These are phyloP conservation scores for Priceomyces carsonii DNA, from an alignment of 805 yeast species.

Conservation along the genomic window DNA sequence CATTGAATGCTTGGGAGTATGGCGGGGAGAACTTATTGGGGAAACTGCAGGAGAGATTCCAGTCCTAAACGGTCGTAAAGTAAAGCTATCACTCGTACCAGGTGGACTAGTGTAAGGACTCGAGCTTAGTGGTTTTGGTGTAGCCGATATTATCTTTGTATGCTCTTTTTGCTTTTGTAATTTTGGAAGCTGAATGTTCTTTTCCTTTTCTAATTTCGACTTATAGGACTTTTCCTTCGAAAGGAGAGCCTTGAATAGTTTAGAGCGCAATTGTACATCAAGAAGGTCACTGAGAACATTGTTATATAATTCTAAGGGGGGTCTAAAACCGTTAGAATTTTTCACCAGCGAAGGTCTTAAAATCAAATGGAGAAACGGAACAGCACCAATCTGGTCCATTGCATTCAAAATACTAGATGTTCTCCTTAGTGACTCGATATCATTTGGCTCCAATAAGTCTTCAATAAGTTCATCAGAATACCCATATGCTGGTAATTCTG, in stretches of 20 bases:
- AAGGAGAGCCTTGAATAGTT: slow-evolving; percentile 20
- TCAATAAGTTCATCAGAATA: slow-evolving; percentile 23
- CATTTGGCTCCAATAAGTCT: slow-evolving; percentile 10
- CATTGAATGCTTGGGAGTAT: slow-evolving; percentile 15
- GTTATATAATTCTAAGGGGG: slow-evolving; percentile 32
- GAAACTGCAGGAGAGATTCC: slow-evolving; percentile 41
- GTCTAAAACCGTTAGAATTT: slow-evolving; percentile 37
- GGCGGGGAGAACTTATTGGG: slow-evolving; percentile 38
- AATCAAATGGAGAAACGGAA: slow-evolving; percentile 43
- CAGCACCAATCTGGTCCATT: slow-evolving; percentile 35
- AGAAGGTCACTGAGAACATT: slow-evolving; percentile 29
- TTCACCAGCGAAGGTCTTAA: slow-evolving; percentile 42
- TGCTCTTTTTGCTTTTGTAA: slow-evolving; percentile 4
- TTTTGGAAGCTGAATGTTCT: slow-evolving; percentile 17
- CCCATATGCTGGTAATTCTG: slow-evolving; percentile 25
- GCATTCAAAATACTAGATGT: slow-evolving; percentile 24
- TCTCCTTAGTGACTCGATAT: slow-evolving; percentile 6
- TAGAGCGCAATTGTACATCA: slow-evolving; percentile 19
- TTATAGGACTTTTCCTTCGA: slow-evolving; percentile 27
- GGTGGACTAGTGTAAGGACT: slow-evolving; percentile 16
- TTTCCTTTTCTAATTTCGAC: slow-evolving; percentile 33
- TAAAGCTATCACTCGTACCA: slow-evolving; percentile 26
- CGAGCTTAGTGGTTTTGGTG: not conserved
- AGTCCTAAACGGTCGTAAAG: slow-evolving; percentile 44
- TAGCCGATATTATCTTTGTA: slow-evolving; percentile 1